Evolutionary conservation across 2,329 filamentous ascomycete genomes (phyloP).

Genomic region (Curvularia eragrostidis): DNA sequence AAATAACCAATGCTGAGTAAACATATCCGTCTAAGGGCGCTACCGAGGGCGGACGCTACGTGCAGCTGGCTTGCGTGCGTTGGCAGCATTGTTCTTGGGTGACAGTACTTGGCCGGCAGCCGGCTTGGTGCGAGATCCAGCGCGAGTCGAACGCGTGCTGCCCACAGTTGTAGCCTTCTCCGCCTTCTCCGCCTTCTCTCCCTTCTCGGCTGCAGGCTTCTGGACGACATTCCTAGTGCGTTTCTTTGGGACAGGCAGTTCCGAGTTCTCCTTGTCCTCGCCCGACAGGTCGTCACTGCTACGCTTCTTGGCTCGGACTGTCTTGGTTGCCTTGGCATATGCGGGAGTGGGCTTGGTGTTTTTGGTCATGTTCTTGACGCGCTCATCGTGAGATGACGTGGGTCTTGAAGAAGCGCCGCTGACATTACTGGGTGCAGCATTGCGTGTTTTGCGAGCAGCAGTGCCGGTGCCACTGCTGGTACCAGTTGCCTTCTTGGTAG

Average conservation of each 20-base stretch:
- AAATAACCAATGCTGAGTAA: constrained; percentile 18
- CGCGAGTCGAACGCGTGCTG: constrained; percentile 30
- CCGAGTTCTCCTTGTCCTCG: constrained; percentile 42
- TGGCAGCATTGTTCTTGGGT: constrained; percentile 32
- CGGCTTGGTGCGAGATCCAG: constrained; percentile 32
- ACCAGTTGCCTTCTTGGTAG: constrained; percentile 1
- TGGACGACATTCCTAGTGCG: constrained; percentile 18
- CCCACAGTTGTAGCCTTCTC: constrained; percentile 11
- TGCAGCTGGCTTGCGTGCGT: constrained; percentile 27
- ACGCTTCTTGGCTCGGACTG: constrained; percentile 34
- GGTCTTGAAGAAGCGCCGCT: constrained; percentile 12
- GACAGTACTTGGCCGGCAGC: constrained; percentile 28
- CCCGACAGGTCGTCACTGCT: constrained; percentile 36
- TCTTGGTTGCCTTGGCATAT: constrained; percentile 16
- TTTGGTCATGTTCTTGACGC: constrained; percentile 15
- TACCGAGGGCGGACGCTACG: constrained; percentile 30
- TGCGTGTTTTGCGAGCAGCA: constrained; percentile 19
- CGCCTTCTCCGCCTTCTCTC: background rate
- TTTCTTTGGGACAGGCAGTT: constrained; percentile 32
- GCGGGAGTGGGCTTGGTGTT: constrained; percentile 19
- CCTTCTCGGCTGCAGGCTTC: constrained; percentile 14
- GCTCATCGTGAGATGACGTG: constrained; percentile 12
- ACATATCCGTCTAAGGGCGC: constrained; percentile 21
- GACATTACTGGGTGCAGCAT: constrained; percentile 14
- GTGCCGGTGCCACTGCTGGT: constrained; percentile 12